Conservation (phyloP, 2,329 filamentous ascomycete species). For the Torrubiellomyces zombiae region DNA sequence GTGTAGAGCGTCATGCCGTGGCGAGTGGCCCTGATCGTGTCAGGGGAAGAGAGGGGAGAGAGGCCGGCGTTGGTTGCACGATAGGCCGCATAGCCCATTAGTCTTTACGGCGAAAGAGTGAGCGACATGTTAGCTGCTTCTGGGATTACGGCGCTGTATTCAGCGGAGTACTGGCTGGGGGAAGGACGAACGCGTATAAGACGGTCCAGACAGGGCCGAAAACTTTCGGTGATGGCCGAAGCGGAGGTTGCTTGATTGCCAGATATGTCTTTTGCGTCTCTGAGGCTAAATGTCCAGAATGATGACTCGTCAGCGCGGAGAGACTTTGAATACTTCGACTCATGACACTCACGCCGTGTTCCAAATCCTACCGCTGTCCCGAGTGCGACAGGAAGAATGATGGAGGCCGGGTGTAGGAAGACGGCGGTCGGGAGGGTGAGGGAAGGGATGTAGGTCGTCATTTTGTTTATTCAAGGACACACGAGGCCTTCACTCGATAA, state of each 20-base stretch:
- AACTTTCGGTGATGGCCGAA: conserved; percentile 41
- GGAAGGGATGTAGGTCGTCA: conserved; percentile 68
- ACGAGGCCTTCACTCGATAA: no score
- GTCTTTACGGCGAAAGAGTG: conserved; percentile 10
- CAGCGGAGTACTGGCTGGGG: no score
- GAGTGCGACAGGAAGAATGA: conserved; percentile 58
- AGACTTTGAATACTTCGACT: no score
- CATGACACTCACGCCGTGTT: conserved; percentile 38
- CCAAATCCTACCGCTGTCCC: conserved; percentile 60
- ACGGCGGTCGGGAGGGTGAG: conserved; percentile 56
- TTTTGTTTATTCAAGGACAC: no score
- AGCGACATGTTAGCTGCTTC: not conserved
- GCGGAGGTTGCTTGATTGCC: conserved; percentile 49
- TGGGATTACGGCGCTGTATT: no score
- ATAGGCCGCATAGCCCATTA: conserved; percentile 84
- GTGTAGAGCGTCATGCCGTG: conserved; percentile 68
- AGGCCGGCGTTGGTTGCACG: conserved; percentile 52
- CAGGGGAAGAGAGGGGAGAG: conserved; percentile 34
- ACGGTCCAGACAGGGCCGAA: conserved; percentile 51
- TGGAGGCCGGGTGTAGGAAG: conserved; percentile 57
- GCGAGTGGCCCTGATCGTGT: conserved; percentile 41
- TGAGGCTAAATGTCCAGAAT: conserved; percentile 21
- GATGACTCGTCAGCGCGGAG: not conserved
- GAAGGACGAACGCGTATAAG: conserved; percentile 36
- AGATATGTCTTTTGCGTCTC: conserved; percentile 46